Base-by-base conservation (phyloP, 257 asterid genomes). In the Eustoma russellianum region DNA sequence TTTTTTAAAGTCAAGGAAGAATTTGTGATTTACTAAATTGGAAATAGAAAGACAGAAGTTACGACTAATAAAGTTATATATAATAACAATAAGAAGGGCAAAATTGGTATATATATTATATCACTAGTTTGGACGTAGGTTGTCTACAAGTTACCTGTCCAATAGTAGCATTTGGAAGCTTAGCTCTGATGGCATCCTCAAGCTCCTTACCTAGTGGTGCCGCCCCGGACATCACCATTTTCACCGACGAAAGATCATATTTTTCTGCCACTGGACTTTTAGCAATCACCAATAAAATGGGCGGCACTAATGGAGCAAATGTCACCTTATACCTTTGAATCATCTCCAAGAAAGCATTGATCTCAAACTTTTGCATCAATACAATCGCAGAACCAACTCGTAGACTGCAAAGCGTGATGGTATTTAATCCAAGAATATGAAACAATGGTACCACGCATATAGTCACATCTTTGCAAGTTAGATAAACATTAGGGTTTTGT, bases 131-230 rank as follows among this genome's bases (percentile, higher is more conserved):
- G n/a, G n/a, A n/a, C n/a, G n/a, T n/a, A n/a, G n/a, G n/a, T n/a
- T n/a, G n/a, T n/a, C n/a, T n/a, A n/a, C n/a, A n/a, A n/a, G n/a
- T n/a, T n/a, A 73, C 79, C 75, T 73, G 79, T 46, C 79, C 79
- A 63, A 73, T 64, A 24, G 24, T 61, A 15, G 79, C 75, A 40
- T 68, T 68, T n/a, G n/a, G n/a, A n/a, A n/a, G n/a, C n/a, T n/a
- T n/a, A n/a, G n/a, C n/a, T n/a, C n/a, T n/a, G n/a, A 73, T 68
- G 17, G 51, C 52, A 57, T 68, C 75, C 47, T 73, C 78, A 38
- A 73, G 78, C 43, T 73, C 72, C 61, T 56, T 73, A 51, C 75
- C 78, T 62, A 73, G 57, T 24, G 79, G 79, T 8, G 79, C 79
- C n/a, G 75, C 79, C 11, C 79, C 79, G 2, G 72, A 73, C 64